phyloP scores from a whole-genome alignment of 2,329 filamentous ascomycete genomes.

The Fusarium phyllophilum region DNA sequence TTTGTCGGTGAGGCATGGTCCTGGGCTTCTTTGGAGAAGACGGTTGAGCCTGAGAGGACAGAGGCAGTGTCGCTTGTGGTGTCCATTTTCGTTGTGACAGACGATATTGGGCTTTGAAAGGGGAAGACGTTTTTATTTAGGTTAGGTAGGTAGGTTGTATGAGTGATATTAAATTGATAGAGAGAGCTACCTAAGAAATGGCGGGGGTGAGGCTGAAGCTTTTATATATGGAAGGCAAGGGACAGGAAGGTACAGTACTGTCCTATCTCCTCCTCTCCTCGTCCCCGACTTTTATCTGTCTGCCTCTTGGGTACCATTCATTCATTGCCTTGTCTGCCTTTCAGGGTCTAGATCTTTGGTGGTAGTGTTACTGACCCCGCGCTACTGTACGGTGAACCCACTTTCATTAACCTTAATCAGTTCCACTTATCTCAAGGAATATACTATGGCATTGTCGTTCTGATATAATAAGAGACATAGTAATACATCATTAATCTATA shows the following conservation, averaged over 20 bases:
- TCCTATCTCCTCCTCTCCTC: neutral
- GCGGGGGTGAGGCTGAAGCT: constrained; percentile 1
- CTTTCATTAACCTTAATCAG: constrained; percentile 23
- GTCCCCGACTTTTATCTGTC: neutral
- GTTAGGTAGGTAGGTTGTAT: neutral
- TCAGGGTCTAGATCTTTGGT: constrained; percentile 27
- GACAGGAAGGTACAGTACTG: neutral
- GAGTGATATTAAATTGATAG: neutral
- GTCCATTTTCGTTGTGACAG: constrained; percentile 25
- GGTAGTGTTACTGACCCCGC: constrained; percentile 23
- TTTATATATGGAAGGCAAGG: neutral
- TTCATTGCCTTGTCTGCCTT: neutral
- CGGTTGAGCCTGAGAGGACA: constrained; percentile 46
- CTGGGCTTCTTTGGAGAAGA: constrained; percentile 43
- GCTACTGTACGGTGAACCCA: constrained; percentile 16
- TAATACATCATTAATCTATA: neutral
- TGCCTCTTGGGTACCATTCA: neutral
- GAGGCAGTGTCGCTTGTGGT: constrained; percentile 46
- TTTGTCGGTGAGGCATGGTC: constrained; percentile 14
- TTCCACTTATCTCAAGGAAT: constrained; percentile 12
- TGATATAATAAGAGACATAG: neutral
- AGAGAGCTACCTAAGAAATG: neutral
- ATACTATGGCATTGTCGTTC: neutral
- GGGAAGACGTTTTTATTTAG: neutral
- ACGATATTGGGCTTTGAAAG: neutral